Evolutionary conservation across 2,329 filamentous ascomycete genomes (phyloP), one percentile per base, ranked within the genome.

Genomic region (Colletotrichum siamense): DNA sequence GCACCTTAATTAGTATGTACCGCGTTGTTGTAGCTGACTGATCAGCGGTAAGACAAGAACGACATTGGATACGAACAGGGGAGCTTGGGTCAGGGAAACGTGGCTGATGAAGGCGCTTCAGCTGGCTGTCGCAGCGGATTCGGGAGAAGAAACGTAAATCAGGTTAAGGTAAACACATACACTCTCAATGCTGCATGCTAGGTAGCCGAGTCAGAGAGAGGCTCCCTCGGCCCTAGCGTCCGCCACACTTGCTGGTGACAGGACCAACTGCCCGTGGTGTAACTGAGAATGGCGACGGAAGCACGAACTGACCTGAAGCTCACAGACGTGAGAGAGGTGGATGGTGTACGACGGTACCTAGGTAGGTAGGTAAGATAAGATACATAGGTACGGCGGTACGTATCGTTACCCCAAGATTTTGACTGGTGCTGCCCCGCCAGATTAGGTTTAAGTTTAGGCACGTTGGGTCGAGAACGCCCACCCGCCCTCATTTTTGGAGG

Each of bases 371-470:
- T 13, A 55, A 22, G 52, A 13, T 22, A 8, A 22, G 24, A 22
- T 57, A 57, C 52, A 8, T 57, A 34, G 32, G 32, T 34, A 24
- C 4, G 59, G 12, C 18, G 44, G 32, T 39, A 63, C 12, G 32
- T 64, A 64, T 57, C 30, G 34, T 59, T 71, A 62, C 68, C 72
- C 72, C 61, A 49, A 62, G 72, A 71, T 66, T 71, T 24, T 34
- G 28, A 30, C 69, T 39, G 64, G 55, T 61, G 55, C 59, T 7
- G 68, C 69, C 73, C 73, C 73, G 69, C 73, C 69, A 73, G 73
- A 75, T 75, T 68, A 75, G 69, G 70, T 76, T 76, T 76, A 69
- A 73, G 73, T 76, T 73, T 72, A 75, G 73, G 69, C 55, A 44
- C 13, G 73, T 68, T 68, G 39, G 63, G 63, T 26, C 36, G 28